Conservation (phyloP, 441 rosid species). For the Mallotus japonicus region DNA sequence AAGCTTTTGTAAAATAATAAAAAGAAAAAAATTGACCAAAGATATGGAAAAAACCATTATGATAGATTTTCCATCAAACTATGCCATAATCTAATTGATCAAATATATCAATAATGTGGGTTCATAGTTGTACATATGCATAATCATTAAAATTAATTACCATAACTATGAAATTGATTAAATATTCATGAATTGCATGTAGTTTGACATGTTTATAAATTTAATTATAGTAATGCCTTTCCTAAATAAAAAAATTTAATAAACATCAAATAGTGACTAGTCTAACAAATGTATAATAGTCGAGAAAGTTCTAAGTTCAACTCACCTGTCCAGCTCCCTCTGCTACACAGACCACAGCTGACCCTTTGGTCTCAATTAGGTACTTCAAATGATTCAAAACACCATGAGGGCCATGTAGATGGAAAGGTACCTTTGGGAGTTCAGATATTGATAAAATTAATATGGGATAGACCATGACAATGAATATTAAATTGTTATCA, state of each 20-base stretch:
- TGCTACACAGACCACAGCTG: conserved; percentile 91
- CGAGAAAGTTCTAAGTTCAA: background rate
- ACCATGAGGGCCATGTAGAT: conserved; percentile 85
- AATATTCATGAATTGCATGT: background rate
- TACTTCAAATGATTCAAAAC: conserved; percentile 79
- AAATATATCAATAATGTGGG: background rate
- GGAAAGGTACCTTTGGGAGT: conserved; percentile 63
- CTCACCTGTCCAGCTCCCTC: conserved; percentile 99
- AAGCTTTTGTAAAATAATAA: background rate
- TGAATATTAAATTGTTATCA: conserved; percentile 11
- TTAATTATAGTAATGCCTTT: background rate
- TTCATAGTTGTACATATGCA: background rate
- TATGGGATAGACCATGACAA: background rate
- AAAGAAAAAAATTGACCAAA: background rate
- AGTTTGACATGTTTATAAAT: background rate
- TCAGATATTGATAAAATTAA: conserved; percentile 17
- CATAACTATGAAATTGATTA: background rate
- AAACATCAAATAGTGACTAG: background rate
- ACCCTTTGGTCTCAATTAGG: conserved; percentile 87
- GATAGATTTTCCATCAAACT: background rate
- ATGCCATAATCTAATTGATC: background rate
- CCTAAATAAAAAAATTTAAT: background rate
- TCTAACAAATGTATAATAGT: background rate
- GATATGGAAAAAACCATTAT: background rate
- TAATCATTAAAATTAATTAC: background rate